Evolutionary conservation across 305 asterid species (phyloP), one percentile per base, ranked within the genome.

Genomic region (Euphrasia arctica): DNA sequence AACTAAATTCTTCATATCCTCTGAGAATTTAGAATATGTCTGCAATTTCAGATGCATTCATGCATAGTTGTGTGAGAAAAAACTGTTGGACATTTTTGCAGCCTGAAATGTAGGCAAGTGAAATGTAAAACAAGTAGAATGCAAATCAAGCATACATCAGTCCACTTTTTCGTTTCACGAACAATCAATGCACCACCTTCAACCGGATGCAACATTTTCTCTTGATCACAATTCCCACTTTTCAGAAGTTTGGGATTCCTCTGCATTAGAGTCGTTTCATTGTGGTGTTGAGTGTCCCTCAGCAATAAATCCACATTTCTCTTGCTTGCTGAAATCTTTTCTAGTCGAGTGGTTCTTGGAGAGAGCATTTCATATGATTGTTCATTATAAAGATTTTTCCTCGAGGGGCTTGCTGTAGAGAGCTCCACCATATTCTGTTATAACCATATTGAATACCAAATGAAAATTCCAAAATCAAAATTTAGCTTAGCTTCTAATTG

Each of bases 171-270:
- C 74, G 69, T 69, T 67, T 82, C 90, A 64, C 60, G 70, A 66
- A 67, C 79, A 71, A 55, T 64, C 31, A 36, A 50, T 63, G 66
- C 68, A 66, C 77, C 63, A 67, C 61, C 77, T 57, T 76, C 81
- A 73, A 63, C 67, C 29, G 79, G 78, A 78, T 36, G 65, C 47
- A 63, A 65, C 51, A 36, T 56, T 62, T 60, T 67, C 75, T 65
- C 78, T 10, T 75, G 57, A 60, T 73, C 75, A 67, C 55, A 52
- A 68, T 39, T 74, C 67, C 75, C 83, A 72, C 77, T 71, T 78
- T 82, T 85, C 74, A 70, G 89, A 67, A 75, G 79, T 71, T 84
- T 86, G 67, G 84, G 82, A 72, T 85, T 85, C 82, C 82, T 82
- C 66, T 71, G 87, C 66, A 54, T 29, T 60, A 31, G 65, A 62